Conservation (phyloP, 1,284 basidiomycete species). For the Tremellales sp. region DNA sequence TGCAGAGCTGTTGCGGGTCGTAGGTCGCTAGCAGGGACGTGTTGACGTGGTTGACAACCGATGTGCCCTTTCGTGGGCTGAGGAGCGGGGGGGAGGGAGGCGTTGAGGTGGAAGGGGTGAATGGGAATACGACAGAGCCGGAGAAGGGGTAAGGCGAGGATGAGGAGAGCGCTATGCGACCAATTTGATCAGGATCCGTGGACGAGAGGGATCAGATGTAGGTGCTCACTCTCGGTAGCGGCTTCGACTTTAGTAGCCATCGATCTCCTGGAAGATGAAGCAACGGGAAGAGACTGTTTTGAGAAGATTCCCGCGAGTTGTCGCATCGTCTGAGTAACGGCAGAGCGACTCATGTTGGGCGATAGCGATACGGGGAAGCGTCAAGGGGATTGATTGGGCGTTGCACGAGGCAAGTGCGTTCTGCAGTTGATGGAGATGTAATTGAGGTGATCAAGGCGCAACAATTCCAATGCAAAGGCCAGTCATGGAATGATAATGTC, state of each 20-base stretch:
- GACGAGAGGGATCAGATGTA: background rate
- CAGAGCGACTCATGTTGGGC: background rate
- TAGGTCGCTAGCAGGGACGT: slow-evolving; percentile 62
- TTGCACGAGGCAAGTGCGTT: too few relatives aligned
- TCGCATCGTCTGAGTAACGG: background rate
- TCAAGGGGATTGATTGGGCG: too few relatives aligned
- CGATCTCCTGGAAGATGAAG: background rate
- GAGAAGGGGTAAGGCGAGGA: slow-evolving; percentile 66
- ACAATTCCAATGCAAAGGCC: too few relatives aligned
- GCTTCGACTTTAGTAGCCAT: background rate
- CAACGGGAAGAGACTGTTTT: background rate
- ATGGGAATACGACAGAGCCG: slow-evolving; percentile 58
- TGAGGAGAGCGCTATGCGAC: background rate
- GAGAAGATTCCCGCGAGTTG: background rate
- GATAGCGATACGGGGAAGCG: too few relatives aligned
- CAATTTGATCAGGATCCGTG: background rate
- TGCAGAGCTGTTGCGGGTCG: slow-evolving; percentile 64
- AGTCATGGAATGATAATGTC: too few relatives aligned
- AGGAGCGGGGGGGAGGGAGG: slow-evolving; percentile 49
- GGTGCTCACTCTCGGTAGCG: slow-evolving; percentile 2
- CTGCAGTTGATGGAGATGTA: too few relatives aligned
- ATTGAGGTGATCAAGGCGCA: too few relatives aligned
- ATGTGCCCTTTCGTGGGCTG: slow-evolving; percentile 60
- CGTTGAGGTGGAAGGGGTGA: slow-evolving; percentile 51
- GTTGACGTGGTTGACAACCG: slow-evolving; percentile 70